Evolutionary conservation across 352 stramenopile genomes (phyloP).

Genomic region (Phytophthora pini): DNA sequence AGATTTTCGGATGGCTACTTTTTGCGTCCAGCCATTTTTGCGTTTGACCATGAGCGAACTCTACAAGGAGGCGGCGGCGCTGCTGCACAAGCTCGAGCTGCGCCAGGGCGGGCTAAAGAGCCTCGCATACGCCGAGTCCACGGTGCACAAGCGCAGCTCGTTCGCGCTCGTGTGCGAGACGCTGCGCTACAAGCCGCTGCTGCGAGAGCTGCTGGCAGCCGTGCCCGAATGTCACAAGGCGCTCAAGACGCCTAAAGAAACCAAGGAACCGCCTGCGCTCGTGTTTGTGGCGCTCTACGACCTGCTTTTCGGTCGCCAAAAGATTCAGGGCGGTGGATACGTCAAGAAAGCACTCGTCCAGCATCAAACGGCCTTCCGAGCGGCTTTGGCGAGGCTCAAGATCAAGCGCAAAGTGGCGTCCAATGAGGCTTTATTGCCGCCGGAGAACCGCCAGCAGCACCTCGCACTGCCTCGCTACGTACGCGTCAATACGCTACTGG

Average conservation of each 20-base stretch:
- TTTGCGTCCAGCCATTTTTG: slow-evolving; percentile 4
- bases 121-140: slow-evolving; percentile 81
- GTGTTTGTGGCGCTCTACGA: slow-evolving; percentile 90
- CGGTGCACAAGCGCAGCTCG: slow-evolving; percentile 88
- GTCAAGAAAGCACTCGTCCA: slow-evolving; percentile 89
- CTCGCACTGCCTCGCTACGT: slow-evolving; percentile 89
- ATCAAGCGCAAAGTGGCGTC: slow-evolving; percentile 80
- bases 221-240: slow-evolving; percentile 75
- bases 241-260: slow-evolving; percentile 62
- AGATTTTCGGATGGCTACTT: slow-evolving; percentile 4
- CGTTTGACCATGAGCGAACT: slow-evolving; percentile 65
- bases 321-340: slow-evolving; percentile 88
- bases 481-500: slow-evolving; percentile 93
- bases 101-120: slow-evolving; percentile 86
- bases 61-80: slow-evolving; percentile 79
- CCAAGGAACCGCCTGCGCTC: slow-evolving; percentile 54
- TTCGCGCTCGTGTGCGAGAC: slow-evolving; percentile 91
- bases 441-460: slow-evolving; percentile 78
- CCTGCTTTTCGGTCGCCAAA: slow-evolving; percentile 82
- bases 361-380: slow-evolving; percentile 75
- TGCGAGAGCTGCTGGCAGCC: slow-evolving; percentile 69
- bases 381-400: slow-evolving; percentile 82
- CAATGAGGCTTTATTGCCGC: slow-evolving; percentile 81
- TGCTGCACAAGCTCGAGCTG: slow-evolving; percentile 81
- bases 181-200: slow-evolving; percentile 85